These are phyloP conservation scores for Irineochytrium annulatum DNA, from an alignment of 192 early-diverging fungal species.

Conservation along the genomic window DNA sequence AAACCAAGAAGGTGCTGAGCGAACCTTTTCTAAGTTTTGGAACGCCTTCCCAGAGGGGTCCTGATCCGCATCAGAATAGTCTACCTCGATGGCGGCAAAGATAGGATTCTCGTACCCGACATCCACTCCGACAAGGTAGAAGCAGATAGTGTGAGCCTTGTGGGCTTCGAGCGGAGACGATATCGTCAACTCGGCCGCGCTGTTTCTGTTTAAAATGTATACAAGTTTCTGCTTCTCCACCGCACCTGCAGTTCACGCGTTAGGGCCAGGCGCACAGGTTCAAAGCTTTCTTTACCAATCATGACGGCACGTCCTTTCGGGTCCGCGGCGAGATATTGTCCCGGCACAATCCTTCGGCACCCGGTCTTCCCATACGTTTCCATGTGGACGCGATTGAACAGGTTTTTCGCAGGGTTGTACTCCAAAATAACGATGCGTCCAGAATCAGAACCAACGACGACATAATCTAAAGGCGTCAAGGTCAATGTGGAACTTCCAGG, in stretches of 20 bases:
- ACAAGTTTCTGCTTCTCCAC: conserved; percentile 94
- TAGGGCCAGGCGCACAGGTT: background rate
- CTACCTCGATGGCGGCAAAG: conserved; percentile 90
- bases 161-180: conserved; percentile 96
- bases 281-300: conserved; percentile 51
- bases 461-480: conserved; percentile 62
- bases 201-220: conserved; percentile 94
- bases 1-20: conserved; percentile 13
- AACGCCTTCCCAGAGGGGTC: conserved; percentile 69
- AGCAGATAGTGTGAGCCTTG: conserved; percentile 71
- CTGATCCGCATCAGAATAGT: conserved; percentile 76
- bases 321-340: conserved; percentile 93
- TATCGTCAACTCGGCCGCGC: conserved; percentile 73
- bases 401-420: conserved; percentile 70
- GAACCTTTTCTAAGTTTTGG: conserved; percentile 69
- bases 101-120: conserved; percentile 98
- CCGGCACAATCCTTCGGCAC: conserved; percentile 81
- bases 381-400: conserved; percentile 77
- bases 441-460: conserved; percentile 86
- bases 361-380: conserved; percentile 95
- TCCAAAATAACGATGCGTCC: conserved; percentile 87
- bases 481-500: background rate
- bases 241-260: conserved; percentile 53
- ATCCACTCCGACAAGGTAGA: conserved; percentile 84
- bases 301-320: conserved; percentile 95